Base-by-base conservation (phyloP, 139 green algal genomes). In the Chlorella vulgaris region DNA sequence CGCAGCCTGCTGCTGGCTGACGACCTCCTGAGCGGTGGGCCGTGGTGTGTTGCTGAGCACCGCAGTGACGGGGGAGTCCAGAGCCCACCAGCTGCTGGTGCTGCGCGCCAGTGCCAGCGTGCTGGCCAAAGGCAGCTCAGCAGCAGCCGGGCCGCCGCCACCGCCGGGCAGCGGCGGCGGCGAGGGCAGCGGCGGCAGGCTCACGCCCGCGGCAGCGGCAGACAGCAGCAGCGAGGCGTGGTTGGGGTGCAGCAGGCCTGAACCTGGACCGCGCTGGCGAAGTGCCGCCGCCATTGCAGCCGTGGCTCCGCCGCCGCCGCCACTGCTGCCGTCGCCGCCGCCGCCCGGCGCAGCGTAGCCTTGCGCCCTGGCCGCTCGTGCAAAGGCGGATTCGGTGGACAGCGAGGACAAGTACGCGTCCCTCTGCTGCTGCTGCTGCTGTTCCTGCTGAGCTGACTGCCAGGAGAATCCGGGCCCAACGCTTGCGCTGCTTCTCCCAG, bases 161-260 rank as follows among this genome's bases (percentile, higher is more conserved):
- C 18, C 55, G 55, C 69, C 40, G 69, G 38, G 38, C 2, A 36
- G 66, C 33, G 36, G 33, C 66, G 31, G 7, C 33, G 69, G 69
- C 40, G 69, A 76, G 2, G 55, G 55, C 55, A 65, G 55, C 33
- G 29, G 28, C 13, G 69, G 69, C 42, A 76, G 42, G 26, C 28
- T 28, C 40, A 76, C 5, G 7, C 69, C 69, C n/a, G 69, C 69
- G 15, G 69, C 67, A 0, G 67, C 67, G 13, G 63, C 63, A 26
- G 67, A 61, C 40, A 76, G n/a, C 38, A 76, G 69, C 40, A 76
- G 43, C n/a, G 69, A 76, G 42, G 69, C 42, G 1, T n/a, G 35
- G 69, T 40, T 29, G 2, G 24, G 69, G 28, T 39, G 69, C 66
- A 36, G 21, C n/a, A 8, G 35, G 18, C 10, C 66, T 35, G 13